Evolutionary conservation across 208 protist genomes (phyloP).

Genomic region (Naegleria lovaniensis): DNA sequence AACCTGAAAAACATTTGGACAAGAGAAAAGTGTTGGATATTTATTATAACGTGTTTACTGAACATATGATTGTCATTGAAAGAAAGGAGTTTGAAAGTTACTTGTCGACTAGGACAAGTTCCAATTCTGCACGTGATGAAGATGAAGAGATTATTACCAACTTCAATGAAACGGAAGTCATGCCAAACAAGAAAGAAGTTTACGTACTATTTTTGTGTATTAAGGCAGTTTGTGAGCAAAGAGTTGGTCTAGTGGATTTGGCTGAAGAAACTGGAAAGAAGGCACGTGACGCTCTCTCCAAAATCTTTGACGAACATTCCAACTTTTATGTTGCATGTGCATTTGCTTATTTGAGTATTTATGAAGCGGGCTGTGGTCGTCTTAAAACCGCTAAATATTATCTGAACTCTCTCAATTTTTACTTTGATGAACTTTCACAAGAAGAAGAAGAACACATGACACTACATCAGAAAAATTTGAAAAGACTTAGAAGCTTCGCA

Average conservation of each 20-base stretch:
- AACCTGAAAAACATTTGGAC: neutral
- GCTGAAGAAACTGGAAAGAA: constrained; percentile 7
- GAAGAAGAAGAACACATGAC: neutral
- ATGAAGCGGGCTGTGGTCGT: neutral
- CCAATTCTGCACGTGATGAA: neutral
- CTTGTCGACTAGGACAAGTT: neutral
- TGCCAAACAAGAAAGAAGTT: neutral
- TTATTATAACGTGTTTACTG: neutral
- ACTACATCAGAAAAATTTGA: neutral
- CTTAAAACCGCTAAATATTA: neutral
- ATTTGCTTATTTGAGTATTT: neutral
- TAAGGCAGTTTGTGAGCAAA: neutral
- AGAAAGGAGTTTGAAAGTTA: neutral
- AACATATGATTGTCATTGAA: neutral
- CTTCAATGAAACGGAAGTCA: neutral
- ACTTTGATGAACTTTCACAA: neutral
- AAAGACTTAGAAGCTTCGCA: neutral
- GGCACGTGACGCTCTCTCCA: neutral
- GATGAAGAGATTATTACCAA: neutral
- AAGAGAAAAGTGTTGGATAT: neutral
- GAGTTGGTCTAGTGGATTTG: neutral
- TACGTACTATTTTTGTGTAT: neutral
- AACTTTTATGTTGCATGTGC: neutral
- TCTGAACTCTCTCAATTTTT: neutral
- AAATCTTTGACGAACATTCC: neutral